Evolutionary conservation across 371 early-diverging fungal species (phyloP).

Genomic region (Mortierella polycephala): DNA sequence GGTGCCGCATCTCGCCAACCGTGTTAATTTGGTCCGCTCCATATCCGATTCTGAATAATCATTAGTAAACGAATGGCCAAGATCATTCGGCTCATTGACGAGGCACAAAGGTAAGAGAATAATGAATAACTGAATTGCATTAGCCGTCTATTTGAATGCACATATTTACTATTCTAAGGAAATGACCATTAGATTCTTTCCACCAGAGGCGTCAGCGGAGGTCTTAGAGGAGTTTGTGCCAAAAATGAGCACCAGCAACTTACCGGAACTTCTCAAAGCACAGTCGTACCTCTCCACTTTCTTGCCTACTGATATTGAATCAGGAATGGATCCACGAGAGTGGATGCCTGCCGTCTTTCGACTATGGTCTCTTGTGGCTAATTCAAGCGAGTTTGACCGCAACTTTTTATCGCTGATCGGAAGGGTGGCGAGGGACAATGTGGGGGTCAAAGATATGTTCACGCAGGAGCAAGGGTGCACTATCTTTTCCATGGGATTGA

Average conservation of each 20-base stretch:
- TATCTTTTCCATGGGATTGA: conserved; percentile 76
- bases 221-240: conserved; percentile 71
- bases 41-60: conserved; percentile 2
- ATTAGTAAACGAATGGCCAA: conserved; percentile 37
- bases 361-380: conserved; percentile 78
- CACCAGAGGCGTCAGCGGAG: conserved; percentile 70
- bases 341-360: conserved; percentile 86
- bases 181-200: conserved; percentile 65
- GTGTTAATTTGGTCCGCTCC: conserved; percentile 31
- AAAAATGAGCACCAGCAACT: conserved; percentile 23
- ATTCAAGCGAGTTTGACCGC: conserved; percentile 67
- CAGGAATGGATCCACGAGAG: conserved; percentile 57
- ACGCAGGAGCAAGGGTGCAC: conserved; percentile 73
- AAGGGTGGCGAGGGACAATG: conserved; percentile 68
- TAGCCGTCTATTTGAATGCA: no score
- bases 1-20: no score
- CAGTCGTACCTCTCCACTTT: conserved; percentile 71
- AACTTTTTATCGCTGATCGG: conserved; percentile 76
- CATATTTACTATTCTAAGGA: no score
- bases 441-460: conserved; percentile 58
- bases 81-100: conserved; percentile 32
- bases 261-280: conserved; percentile 61
- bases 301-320: conserved; percentile 61
- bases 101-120: conserved; percentile 26
- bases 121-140: no score